Evolutionary conservation across 176 grass and related monocot genomes (phyloP), one percentile per base, ranked within the genome.

Genomic region (Phoenix dactylifera): DNA sequence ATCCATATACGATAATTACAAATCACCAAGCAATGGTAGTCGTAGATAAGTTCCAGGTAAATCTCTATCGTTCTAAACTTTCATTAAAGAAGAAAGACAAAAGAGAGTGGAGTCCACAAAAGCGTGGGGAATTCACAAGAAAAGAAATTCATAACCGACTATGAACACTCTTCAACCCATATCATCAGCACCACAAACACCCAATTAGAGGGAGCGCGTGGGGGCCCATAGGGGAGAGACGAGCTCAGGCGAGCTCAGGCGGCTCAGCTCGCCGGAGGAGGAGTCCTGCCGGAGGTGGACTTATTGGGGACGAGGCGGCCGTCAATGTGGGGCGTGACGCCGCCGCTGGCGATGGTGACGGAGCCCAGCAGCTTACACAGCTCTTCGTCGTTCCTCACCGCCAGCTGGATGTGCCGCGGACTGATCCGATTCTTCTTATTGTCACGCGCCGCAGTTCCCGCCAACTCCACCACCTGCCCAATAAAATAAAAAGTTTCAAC

Each of bases 291-390:
- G 19, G 73, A 68, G 18, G 74, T 62, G 0, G 74, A 16, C 76
- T 98, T 98, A 76, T 98, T 92, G 60, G 88, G 93, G 44, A 98
- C 81, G n/a, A 98, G 84, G 49, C 88, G 69, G 63, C 92, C 86
- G 76, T 98, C 88, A 69, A 98, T 98, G 87, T 98, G 92, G 18
- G 93, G 93, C 93, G 89, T 92, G 28, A 98, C 93, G 15, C 93
- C 93, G 0, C 88, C 87, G 39, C 87, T 98, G 4, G 93, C 93
- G 75, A 98, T 98, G 20, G 93, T 98, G 52, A 88, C 93, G 1
- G 82, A 80, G 15, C 93, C 93, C 3, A 98, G 88, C 16, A 98
- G 79, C 81, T 78, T 83, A 0, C 81, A 85, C 14, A 98, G 73
- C 79, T 98, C 93, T 64, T 98, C 93, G 69, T 98, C 93, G 59